Percentiles rank a stretch among this genome's conserved stretches.
Conservation (phyloP, 164 flowering plant genomes). For the Vitis rotundifolia region DNA sequence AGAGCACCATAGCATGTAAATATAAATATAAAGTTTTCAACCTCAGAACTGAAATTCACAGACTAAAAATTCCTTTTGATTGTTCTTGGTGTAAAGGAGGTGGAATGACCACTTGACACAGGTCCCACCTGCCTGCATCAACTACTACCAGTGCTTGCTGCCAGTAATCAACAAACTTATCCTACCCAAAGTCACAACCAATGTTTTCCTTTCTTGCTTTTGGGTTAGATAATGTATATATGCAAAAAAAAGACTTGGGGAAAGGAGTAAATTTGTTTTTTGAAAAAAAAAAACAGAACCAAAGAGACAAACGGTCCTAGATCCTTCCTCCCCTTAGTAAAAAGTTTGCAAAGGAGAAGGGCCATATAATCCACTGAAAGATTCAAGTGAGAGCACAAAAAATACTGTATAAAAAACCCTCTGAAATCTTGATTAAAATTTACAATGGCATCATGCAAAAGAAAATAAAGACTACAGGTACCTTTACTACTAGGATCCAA, state of each 20-base stretch:
- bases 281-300: no score
- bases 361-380: not conserved
- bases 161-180: not conserved
- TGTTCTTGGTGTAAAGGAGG: not conserved
- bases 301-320: no score
- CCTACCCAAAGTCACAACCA: not conserved
- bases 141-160: not conserved
- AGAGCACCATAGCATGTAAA: no score
- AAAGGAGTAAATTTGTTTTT: no score
- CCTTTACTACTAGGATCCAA: slow-evolving; percentile 57
- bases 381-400: not conserved
- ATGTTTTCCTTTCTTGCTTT: not conserved
- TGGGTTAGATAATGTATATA: not conserved
- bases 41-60: no score
- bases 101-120: not conserved
- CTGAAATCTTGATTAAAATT: no score
- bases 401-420: no score
- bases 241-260: no score
- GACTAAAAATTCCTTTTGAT: not conserved
- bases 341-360: not conserved
- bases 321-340: not conserved
- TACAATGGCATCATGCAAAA: no score
- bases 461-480: slow-evolving; percentile 6
- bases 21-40: no score
- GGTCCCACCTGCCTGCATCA: not conserved